Evolutionary conservation across 2,329 filamentous ascomycete genomes (phyloP), one percentile per base, ranked within the genome.

Genomic region (Neopestalotiopsis sp.): DNA sequence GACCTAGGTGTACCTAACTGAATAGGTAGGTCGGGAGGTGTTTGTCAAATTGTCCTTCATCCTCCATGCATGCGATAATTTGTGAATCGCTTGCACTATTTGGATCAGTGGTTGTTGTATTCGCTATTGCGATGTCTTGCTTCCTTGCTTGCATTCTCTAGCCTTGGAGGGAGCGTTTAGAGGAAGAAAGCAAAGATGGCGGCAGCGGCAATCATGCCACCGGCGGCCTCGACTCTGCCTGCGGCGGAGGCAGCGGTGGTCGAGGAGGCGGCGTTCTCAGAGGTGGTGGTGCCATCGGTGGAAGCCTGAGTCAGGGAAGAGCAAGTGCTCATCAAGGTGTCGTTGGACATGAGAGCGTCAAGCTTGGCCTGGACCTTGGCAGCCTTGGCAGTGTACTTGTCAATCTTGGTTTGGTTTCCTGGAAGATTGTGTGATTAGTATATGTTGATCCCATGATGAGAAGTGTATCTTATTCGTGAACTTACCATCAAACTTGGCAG

Each of bases 381-480:
- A 4, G 79, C 79, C 72, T 81, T 79, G 69, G 78, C 75, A 74
- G 82, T 75, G 72, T 82, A 75, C 32, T 75, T 72, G 4, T 74
- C 76, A 14, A 76, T 74, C 71, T 78, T 77, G 67, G 81, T 81
- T n/a, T 78, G 74, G 70, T 83, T 80, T 71, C 77, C 65, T 67
- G 34, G 4, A 17, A 32, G 40, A 12, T 5, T 34, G 60, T 63
- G 12, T 40, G 60, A 9, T 34, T 20, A 60, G 17, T 60, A 28
- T 6, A 42, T 63, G 30, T 42, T 6, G 5, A 63, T 9, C 1
- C n/a, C 7, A 28, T 30, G 28, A 34, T 28, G 14, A 60, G 10
- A 20, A 38, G 10, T 38, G 6, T 7, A 38, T 38, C 34, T 38
- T 10, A 38, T 38, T 38, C 34, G 10, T 7, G 5, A 5, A 45